Evolutionary conservation across 371 early-diverging fungal species (phyloP), one percentile per base, ranked within the genome.

Genomic region (Choanephora cucurbitarum): DNA sequence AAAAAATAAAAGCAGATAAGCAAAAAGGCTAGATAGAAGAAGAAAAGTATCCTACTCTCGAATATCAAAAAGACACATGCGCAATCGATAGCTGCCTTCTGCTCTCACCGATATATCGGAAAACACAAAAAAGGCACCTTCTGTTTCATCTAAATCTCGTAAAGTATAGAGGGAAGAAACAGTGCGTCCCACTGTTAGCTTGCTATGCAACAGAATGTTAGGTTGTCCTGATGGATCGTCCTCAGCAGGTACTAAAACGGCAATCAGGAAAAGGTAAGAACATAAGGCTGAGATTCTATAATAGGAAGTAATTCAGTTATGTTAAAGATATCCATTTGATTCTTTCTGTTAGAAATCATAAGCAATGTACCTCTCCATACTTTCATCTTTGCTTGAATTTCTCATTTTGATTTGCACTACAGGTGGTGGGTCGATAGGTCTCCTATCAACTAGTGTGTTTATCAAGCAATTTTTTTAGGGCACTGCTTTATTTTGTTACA

Each of bases 121-220:
- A 71, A 96, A 97, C 10, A 95, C 94, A 73, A 96, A 96, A 69
- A 94, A 96, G 9, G 89, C 93, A n/a, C 92, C 94, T 50, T 93
- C 92, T 1, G 49, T 49, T 32, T 75, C 66, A 57, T 85, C 81
- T 42, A 84, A 51, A 52, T 87, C 87, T 51, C 77, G 70, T 37
- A 89, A 58, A 0, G 82, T 68, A 55, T 83, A 84, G 11, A 85
- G 56, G 1, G 86, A 84, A 6, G 86, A 85, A 13, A 84, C 86
- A 31, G 83, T 72, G 14, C 84, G 52, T 8, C 89, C 89, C 4
- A 85, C 75, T 1, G 70, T 70, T 18, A 72, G 24, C 46, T 47
- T 58, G 33, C 64, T 60, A 34, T 72, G 72, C 21, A 62, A 40
- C 7, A 63, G 31, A 31, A 72, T 49, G 44, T 62, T 48, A 37